phyloP scores from a whole-genome alignment of 805 yeast species.

The Sungouiozyma intestinalis region DNA sequence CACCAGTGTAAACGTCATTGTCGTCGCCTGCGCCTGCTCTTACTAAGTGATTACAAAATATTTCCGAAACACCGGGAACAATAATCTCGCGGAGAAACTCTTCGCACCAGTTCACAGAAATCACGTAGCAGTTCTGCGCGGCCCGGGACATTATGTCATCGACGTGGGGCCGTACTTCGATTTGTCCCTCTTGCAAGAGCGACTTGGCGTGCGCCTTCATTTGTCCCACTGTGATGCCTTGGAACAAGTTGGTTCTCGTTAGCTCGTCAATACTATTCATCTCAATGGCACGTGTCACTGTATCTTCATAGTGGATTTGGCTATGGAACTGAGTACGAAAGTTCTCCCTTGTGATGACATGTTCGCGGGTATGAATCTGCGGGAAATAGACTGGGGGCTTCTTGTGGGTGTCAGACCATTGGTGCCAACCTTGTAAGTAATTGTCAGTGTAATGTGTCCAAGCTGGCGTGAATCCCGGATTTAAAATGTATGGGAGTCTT shows the following conservation, averaged over 20 bases:
- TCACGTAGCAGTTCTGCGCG: constrained; percentile 9
- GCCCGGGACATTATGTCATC: constrained; percentile 3
- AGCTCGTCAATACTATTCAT: constrained; percentile 18
- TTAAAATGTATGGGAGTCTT: constrained; percentile 14
- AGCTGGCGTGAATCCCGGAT: constrained; percentile 10
- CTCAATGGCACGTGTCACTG: constrained; percentile 13
- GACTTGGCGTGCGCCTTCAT: constrained; percentile 8
- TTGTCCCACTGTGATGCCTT: constrained; percentile 10
- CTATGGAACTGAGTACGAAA: constrained; percentile 7
- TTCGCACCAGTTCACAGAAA: constrained; percentile 26
- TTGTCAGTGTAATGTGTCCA: constrained; percentile 21
- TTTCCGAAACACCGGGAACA: constrained; percentile 4
- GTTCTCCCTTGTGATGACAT: constrained; percentile 4
- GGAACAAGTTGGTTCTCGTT: constrained; percentile 10
- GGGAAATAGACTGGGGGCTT: constrained; percentile 9
- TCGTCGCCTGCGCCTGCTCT: constrained; percentile 1
- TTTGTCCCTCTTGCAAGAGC: neutral
- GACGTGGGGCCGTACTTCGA: constrained; percentile 12
- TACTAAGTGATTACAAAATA: constrained; percentile 19
- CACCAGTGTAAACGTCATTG: constrained; percentile 14
- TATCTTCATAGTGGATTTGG: constrained; percentile 13
- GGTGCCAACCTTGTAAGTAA: constrained; percentile 14
- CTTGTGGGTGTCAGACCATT: constrained; percentile 1
- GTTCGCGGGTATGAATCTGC: constrained; percentile 2
- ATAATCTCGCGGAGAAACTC: constrained; percentile 19